Conservation (phyloP, 1,284 basidiomycete species). For the Anthracocystis panici-leucophaei region DNA sequence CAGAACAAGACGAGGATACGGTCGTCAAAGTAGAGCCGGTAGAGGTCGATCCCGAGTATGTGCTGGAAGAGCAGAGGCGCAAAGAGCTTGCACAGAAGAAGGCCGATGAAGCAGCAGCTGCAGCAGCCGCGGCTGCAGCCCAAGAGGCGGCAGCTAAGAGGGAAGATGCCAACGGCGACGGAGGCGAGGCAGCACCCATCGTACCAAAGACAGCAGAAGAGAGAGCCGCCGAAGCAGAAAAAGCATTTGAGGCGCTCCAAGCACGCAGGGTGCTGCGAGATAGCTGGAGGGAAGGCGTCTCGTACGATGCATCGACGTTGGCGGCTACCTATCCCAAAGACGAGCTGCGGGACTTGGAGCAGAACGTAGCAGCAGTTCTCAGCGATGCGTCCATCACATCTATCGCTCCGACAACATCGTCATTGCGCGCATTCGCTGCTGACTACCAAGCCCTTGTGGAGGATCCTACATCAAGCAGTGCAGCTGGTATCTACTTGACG, state of each 20-base stretch:
- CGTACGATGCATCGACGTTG: conserved; percentile 39
- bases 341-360: conserved; percentile 40
- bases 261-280: conserved; percentile 45
- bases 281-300: conserved; percentile 39
- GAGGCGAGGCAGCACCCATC: conserved; percentile 11
- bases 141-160: conserved; percentile 23
- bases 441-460: conserved; percentile 54
- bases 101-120: conserved; percentile 38
- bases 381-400: conserved; percentile 23
- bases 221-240: conserved; percentile 50
- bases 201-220: conserved; percentile 47
- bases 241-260: conserved; percentile 49
- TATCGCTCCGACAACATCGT: conserved; percentile 44
- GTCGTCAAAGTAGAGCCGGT: conserved; percentile 13
- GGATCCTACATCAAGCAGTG: conserved; percentile 43
- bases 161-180: conserved; percentile 19
- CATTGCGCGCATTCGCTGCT: conserved; percentile 58
- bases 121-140: conserved; percentile 27
- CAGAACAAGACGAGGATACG: background rate
- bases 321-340: conserved; percentile 33
- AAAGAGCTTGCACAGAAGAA: conserved; percentile 41
- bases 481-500: conserved; percentile 53
- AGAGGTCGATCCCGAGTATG: conserved; percentile 45
- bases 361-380: conserved; percentile 25
- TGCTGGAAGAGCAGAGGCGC: conserved; percentile 35